Evolutionary conservation across 257 asterid genomes (phyloP), one percentile per base, ranked within the genome.

Genomic region (Asclepias syriaca): DNA sequence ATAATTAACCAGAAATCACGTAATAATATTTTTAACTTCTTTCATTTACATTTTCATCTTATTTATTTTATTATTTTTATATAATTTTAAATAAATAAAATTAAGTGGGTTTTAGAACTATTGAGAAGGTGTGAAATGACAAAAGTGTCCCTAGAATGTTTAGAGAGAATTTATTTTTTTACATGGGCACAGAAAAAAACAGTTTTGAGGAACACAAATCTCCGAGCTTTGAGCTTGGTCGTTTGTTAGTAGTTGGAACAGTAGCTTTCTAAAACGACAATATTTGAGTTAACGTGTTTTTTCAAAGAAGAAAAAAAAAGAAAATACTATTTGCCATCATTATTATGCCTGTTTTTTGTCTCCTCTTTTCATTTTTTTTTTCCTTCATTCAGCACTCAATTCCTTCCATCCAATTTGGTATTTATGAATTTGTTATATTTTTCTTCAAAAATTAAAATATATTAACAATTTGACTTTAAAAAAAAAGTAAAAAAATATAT

Each of bases 211-310:
- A 13, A 21, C 34, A n/a, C 75, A 58, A 27, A 43, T 71, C 58
- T 58, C 19, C 48, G 49, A 48, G 74, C 66, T 59, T 59, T 55
- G 27, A 48, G 66, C 7, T 39, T 37, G 68, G 45, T 18, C 7
- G 71, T 60, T 46, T 50, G n/a, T 50, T 18, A 53, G 58, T 53
- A 56, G 76, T 71, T 70, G 65, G 65, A 24, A 19, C 54, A 49
- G 55, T 66, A 24, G 67, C 71, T 77, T 81, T 77, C 14, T 37
- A 29, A 63, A 45, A 61, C 58, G 73, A 66, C 72, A 65, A 24
- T 46, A 50, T 69, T 77, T 73, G 79, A 77, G 77, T 70, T 77
- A 70, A 70, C 73, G 81, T 48, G 16, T 14, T 14, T 11, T 29
- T 18, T 50, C 5, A 18, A 3, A 53, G n/a, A 50, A 14, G n/a